Percentiles rank a stretch among this genome's conserved stretches.
phyloP scores from a whole-genome alignment of 2,329 filamentous ascomycete species.

The Purpureocillium lavendulum region DNA sequence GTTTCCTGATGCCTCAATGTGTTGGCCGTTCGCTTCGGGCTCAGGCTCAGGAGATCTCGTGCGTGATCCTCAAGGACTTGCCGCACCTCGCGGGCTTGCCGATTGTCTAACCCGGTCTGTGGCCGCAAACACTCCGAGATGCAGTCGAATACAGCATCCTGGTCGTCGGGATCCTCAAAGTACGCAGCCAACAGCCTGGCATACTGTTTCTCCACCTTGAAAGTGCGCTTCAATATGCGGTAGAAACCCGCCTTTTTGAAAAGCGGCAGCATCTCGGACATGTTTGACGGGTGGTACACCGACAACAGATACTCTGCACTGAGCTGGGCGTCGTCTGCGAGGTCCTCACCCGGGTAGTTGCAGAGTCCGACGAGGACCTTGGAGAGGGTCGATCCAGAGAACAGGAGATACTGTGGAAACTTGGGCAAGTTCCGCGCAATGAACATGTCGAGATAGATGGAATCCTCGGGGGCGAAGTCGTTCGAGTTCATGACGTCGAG shows the following conservation, averaged over 20 bases:
- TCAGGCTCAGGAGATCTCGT: constrained; percentile 55
- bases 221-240: constrained; percentile 84
- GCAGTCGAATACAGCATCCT: constrained; percentile 67
- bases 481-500: constrained; percentile 78
- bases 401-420: constrained; percentile 88
- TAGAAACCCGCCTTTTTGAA: constrained; percentile 79
- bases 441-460: constrained; percentile 97
- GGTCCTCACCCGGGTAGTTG: constrained; percentile 68
- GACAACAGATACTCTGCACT: constrained; percentile 94
- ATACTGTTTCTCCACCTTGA: constrained; percentile 71
- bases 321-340: constrained; percentile 91
- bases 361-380: constrained; percentile 76
- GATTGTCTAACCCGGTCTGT: constrained; percentile 52
- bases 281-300: constrained; percentile 81
- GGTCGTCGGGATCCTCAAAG: constrained; percentile 76
- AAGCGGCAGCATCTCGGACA: constrained; percentile 64
- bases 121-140: constrained; percentile 66
- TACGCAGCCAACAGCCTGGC: constrained; percentile 70
- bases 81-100: constrained; percentile 66
- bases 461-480: constrained; percentile 71
- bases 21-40: constrained; percentile 56
- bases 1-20: constrained; percentile 54
- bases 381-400: constrained; percentile 79
- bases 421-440: constrained; percentile 93
- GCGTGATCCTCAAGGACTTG: constrained; percentile 58